These are phyloP conservation scores for Xylariaceae sp. DNA, from an alignment of 2,329 filamentous ascomycete genomes.

Conservation along the genomic window DNA sequence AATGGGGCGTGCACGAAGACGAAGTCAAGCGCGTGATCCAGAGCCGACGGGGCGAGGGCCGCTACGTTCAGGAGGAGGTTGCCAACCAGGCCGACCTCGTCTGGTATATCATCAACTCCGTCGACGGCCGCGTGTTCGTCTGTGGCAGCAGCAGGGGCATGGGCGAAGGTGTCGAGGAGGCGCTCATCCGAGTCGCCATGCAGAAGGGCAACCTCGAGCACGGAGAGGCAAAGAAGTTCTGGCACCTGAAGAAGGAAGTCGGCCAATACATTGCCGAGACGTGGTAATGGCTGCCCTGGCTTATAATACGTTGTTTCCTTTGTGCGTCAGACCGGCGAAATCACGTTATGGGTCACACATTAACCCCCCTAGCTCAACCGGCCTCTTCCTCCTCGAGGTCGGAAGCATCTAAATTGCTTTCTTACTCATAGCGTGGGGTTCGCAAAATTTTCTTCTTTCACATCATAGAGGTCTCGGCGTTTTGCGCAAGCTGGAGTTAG, in stretches of 20 bases:
- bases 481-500: constrained; percentile 18
- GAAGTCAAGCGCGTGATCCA: constrained; percentile 83
- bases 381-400: background rate
- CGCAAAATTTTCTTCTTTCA: constrained; percentile 8
- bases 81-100: constrained; percentile 90
- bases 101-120: constrained; percentile 94
- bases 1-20: constrained; percentile 91
- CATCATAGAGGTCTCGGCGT: constrained; percentile 13
- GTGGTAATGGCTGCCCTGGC: constrained; percentile 48
- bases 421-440: constrained; percentile 15
- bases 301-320: background rate
- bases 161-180: constrained; percentile 92
- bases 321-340: background rate
- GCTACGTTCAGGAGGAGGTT: constrained; percentile 97
- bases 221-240: constrained; percentile 84
- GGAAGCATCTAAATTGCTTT: constrained; percentile 1
- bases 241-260: constrained; percentile 86
- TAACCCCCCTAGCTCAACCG: no score
- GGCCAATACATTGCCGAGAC: constrained; percentile 94
- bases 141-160: constrained; percentile 95
- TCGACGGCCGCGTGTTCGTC: constrained; percentile 96
- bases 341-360: no score
- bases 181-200: constrained; percentile 89
- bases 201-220: constrained; percentile 83
- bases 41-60: constrained; percentile 74